Conservation (phyloP, 2,329 filamentous ascomycete species). For the Penicillium sp. region DNA sequence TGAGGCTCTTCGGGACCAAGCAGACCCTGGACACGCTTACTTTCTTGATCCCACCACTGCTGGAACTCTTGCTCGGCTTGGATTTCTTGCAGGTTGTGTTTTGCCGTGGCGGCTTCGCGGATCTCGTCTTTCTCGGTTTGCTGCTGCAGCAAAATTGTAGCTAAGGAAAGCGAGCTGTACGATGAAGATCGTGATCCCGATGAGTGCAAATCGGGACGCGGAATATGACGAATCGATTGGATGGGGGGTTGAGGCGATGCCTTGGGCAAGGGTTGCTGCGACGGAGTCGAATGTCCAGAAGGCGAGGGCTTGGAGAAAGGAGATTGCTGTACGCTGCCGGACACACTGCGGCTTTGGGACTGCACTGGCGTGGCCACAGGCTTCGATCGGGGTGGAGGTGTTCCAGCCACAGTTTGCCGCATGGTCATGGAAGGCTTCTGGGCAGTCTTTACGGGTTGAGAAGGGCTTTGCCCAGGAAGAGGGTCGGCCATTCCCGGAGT, state of each 20-base stretch:
- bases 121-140: slow-evolving; percentile 78
- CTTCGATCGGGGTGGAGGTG: slow-evolving; percentile 29
- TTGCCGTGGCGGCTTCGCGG: slow-evolving; percentile 73
- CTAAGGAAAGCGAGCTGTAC: slow-evolving; percentile 69
- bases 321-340: slow-evolving; percentile 15
- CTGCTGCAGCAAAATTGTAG: slow-evolving; percentile 86
- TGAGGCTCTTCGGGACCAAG: slow-evolving; percentile 23
- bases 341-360: slow-evolving; percentile 44
- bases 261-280: slow-evolving; percentile 21
- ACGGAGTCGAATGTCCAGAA: slow-evolving; percentile 31
- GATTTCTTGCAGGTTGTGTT: slow-evolving; percentile 87
- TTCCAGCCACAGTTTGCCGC: slow-evolving; percentile 58
- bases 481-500: slow-evolving; percentile 16
- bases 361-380: slow-evolving; percentile 42
- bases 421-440: slow-evolving; percentile 56
- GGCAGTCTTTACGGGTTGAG: slow-evolving; percentile 26
- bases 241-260: slow-evolving; percentile 33
- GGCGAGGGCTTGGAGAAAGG: slow-evolving; percentile 16
- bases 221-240: slow-evolving; percentile 52
- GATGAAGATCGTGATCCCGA: slow-evolving; percentile 50
- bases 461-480: slow-evolving; percentile 39
- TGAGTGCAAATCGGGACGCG: slow-evolving; percentile 30
- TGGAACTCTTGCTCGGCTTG: slow-evolving; percentile 97
- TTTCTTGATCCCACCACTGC: slow-evolving; percentile 53
- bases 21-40: slow-evolving; percentile 37